These are phyloP conservation scores for Aspergillus unguis DNA, from an alignment of 2,329 filamentous ascomycete species.

Conservation along the genomic window DNA sequence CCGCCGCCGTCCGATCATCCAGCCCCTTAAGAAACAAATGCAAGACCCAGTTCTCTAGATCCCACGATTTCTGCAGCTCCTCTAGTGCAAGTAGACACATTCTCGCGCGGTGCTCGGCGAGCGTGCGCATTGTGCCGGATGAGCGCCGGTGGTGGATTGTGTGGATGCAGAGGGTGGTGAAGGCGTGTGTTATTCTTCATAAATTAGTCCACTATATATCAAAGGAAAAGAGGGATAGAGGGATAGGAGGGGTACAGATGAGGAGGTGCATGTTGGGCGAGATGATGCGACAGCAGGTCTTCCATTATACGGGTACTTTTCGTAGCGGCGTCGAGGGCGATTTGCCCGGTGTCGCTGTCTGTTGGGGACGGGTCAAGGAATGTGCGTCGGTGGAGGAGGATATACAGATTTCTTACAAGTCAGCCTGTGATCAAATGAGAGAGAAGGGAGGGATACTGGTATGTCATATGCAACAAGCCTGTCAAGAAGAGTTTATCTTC, in stretches of 20 bases:
- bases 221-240: not conserved
- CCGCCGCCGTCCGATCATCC: slow-evolving; percentile 44
- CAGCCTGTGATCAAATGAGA: not conserved
- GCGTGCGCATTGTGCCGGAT: slow-evolving; percentile 38
- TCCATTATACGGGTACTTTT: slow-evolving; percentile 48
- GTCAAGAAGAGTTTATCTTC: slow-evolving; percentile 37
- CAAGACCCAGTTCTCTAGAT: slow-evolving; percentile 49
- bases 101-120: slow-evolving; percentile 50
- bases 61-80: slow-evolving; percentile 51
- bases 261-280: slow-evolving; percentile 45
- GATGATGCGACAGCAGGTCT: slow-evolving; percentile 45
- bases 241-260: slow-evolving; percentile 35
- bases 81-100: slow-evolving; percentile 47
- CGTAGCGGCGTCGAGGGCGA: slow-evolving; percentile 47
- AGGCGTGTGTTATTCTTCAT: slow-evolving; percentile 46
- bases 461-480: slow-evolving; percentile 45
- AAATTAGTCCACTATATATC: not conserved
- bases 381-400: slow-evolving; percentile 45
- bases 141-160: slow-evolving; percentile 43
- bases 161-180: slow-evolving; percentile 50
- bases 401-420: slow-evolving; percentile 41
- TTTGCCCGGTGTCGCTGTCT: slow-evolving; percentile 34
- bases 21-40: slow-evolving; percentile 50
- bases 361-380: slow-evolving; percentile 35
- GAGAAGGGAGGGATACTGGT: slow-evolving; percentile 35